Base-by-base conservation (phyloP, 1,284 basidiomycete genomes). In the Psilocybe mexicana region DNA sequence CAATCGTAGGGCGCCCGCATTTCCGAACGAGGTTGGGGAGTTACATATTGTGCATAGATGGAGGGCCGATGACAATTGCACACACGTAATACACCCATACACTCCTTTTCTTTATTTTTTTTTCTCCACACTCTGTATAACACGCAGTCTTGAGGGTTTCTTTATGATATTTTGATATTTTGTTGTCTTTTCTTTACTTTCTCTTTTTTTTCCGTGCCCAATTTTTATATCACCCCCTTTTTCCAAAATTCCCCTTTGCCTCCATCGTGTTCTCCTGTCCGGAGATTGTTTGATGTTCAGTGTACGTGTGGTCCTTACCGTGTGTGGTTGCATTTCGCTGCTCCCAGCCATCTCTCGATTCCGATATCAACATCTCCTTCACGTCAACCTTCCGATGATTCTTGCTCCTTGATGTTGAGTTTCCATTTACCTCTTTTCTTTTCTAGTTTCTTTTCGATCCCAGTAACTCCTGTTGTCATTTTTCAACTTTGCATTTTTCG, bases 131-230 rank as follows among this genome's bases (percentile, higher is more conserved):
- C 57, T 35, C 60, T 65, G 60, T 63, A 61, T 61, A 62, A 61
- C 64, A 60, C 60, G 60, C 62, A 63, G 62, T 59, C 55, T 58
- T 54, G 58, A 64, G 58, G 64, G 62, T 59, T 63, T 62, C 18
- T 57, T 60, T 64, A 62, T 62, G 55, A 60, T 62, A 61, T 61
- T 64, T 60, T 18, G 60, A 54, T 62, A 59, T 61, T 57, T 54
- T 53, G 23, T 59, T 48, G 38, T 50, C 24, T 56, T 52, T 43
- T 46, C 26, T 25, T 57, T 48, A 33, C 49, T 51, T 50, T 40
- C 53, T 59, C 45, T 40, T 54, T 40, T 48, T 40, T 54, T 40
- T 44, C 51, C 36, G 55, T 52, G 26, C 54, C 24, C 25, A 30
- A 24, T 59, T 54, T 18, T 35, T 30, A 25, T 43, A 25, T 43